Evolutionary conservation across 2,329 filamentous ascomycete species (phyloP), one percentile per base, ranked within the genome.

Genomic region (Elsinoe necatrix): DNA sequence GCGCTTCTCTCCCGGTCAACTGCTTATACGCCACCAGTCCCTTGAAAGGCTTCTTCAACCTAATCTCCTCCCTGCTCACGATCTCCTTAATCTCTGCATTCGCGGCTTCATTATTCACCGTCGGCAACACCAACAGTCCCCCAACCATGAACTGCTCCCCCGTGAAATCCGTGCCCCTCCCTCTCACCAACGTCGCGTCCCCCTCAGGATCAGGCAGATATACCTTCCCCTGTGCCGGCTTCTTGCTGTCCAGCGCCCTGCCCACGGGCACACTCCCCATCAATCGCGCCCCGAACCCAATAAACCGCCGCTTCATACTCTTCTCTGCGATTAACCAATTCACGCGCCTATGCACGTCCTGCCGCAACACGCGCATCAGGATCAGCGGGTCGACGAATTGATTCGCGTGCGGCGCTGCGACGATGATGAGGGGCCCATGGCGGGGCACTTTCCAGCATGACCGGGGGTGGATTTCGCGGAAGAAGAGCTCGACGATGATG

Each of bases 341-440:
- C 58, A 95, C 89, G 55, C 93, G 88, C 63, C 93, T 87, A 63
- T 86, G 84, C 56, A 90, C 86, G 74, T 96, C 91, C 67, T 82
- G 85, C 62, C 89, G 87, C 58, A 97, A 82, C 12, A 90, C 89
- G 62, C 91, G 86, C 82, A 95, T 95, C 54, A 98, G 80, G 63
- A 97, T 87, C 54, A 98, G 80, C 55, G 90, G 92, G 67, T 98
- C 93, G 68, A 97, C 91, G 64, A 98, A 98, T 85, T 93, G 89
- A 71, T 98, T 98, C 59, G 92, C 92, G 77, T 98, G 93, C 63
- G 93, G 93, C 56, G 92, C 93, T 43, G 91, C 93, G 63, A 98
- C 93, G 67, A 98, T 93, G 59, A 98, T 88, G 61, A 98, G 82
- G 1, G 93, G 91, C 0, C 91, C 93, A 61, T 83, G 81, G 66